Conservation (phyloP, 768 basidiomycete genomes). For the Mycena indigotica region DNA sequence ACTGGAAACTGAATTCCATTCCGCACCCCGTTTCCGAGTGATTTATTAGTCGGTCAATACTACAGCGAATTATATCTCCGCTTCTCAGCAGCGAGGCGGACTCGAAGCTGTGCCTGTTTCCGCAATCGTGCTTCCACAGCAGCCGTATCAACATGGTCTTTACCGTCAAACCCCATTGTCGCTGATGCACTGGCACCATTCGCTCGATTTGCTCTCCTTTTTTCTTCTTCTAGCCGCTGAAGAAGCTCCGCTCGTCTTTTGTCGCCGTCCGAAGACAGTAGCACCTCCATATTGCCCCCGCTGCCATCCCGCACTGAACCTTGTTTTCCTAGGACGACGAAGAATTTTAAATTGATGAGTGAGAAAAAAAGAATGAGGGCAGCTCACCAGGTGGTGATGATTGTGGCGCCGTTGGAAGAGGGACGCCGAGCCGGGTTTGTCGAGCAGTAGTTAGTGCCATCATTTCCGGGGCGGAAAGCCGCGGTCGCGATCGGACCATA, state of each 20-base stretch:
- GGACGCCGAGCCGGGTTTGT: constrained; percentile 8
- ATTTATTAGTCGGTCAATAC: no score
- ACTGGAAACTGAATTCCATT: no score
- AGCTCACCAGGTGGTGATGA: not conserved
- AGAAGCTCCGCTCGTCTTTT: constrained; percentile 45
- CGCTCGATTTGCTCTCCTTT: constrained; percentile 33
- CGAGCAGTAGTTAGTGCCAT: constrained; percentile 34
- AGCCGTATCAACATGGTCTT: not conserved
- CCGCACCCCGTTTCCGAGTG: no score
- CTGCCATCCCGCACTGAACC: constrained; percentile 14
- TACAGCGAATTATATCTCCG: no score
- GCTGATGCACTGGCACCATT: no score
- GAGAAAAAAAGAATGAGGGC: constrained; percentile 13
- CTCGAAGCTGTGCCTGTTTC: constrained; percentile 48
- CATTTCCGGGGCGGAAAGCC: constrained; percentile 26
- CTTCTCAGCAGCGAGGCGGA: constrained; percentile 50
- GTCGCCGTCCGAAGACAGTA: no score
- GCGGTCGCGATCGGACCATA: not conserved
- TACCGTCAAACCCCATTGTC: not conserved
- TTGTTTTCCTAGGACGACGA: no score
- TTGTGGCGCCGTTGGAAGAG: not conserved
- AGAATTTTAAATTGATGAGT: not conserved
- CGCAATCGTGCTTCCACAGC: constrained; percentile 49
- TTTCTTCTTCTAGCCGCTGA: constrained; percentile 47
- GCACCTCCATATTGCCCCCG: no score